phyloP scores from a whole-genome alignment of 805 yeast species.

The Wickerhamiella galacta region DNA sequence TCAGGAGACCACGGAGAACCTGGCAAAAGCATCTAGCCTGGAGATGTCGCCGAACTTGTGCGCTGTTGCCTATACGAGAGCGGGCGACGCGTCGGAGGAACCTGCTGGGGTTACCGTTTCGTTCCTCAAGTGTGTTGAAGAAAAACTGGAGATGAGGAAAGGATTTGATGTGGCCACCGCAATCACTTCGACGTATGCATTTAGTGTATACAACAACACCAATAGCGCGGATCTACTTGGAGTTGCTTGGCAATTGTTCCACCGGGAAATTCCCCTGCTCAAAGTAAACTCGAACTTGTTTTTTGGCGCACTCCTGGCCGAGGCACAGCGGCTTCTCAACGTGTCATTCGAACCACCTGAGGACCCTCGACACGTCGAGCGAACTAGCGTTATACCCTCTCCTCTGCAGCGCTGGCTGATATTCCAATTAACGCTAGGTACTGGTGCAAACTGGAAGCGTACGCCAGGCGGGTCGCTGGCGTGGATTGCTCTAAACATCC shows the following conservation, averaged over 20 bases:
- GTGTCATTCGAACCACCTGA: conserved; percentile 52
- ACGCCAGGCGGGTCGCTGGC: conserved; percentile 33
- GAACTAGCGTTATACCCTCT: conserved; percentile 58
- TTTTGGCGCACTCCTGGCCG: conserved; percentile 34
- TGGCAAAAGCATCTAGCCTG: conserved; percentile 9
- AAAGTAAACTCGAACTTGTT: conserved; percentile 20
- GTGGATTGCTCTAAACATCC: conserved; percentile 46
- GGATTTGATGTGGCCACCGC: conserved; percentile 29
- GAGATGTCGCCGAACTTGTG: conserved; percentile 22
- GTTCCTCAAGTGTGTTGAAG: conserved; percentile 7
- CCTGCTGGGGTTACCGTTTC: no score
- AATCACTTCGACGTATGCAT: conserved; percentile 49
- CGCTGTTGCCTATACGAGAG: conserved; percentile 14
- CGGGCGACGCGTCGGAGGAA: conserved; percentile 5
- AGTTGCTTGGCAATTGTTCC: conserved; percentile 34
- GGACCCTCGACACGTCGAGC: conserved; percentile 49
- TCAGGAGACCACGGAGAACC: not conserved
- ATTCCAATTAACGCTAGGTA: conserved; percentile 52
- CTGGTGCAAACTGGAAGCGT: conserved; percentile 29
- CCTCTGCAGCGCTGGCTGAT: conserved; percentile 49
- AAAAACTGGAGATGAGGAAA: conserved; percentile 2
- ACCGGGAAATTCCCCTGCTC: conserved; percentile 13
- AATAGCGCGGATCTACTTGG: conserved; percentile 55
- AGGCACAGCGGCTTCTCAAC: conserved; percentile 59
- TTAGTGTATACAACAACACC: conserved; percentile 49